Evolutionary conservation across 768 basidiomycete species (phyloP), one percentile per base, ranked within the genome.

Genomic region (Boletus huronensis): DNA sequence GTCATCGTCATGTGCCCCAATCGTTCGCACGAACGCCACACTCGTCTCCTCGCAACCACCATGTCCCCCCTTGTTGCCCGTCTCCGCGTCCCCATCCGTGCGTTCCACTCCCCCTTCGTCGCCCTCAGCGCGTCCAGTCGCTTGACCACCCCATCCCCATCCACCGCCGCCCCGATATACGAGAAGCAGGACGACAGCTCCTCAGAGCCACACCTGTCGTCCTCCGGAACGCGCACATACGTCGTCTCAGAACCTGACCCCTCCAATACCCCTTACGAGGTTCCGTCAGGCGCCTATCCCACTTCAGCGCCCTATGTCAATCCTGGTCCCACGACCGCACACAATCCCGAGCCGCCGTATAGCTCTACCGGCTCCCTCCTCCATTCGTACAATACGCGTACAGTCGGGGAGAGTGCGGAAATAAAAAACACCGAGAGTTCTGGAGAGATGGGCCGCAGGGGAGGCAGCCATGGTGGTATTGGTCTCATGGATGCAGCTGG

Each of bases 181-280:
- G 84, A 88, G 68, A 88, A 88, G 66, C 79, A 86, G 61, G 43
- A 71, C 52, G 82, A 86, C 60, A 67, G 68, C 59, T 73, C 78
- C 23, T 64, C 77, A 32, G 82, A 85, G 61, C 79, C 81, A 1
- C 66, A 74, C 54, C 43, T 71, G 21, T 69, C 77, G 2, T 70
- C 69, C 35, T 67, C 73, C 34, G 82, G 81, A 32, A 76, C 77
- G 29, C 83, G 78, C 53, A 85, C 83, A 32, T 85, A 89, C 62
- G 85, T 89, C 58, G 87, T 88, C 58, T 87, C 85, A 31, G 77
- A 86, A 66, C 87, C 87, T 36, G 85, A 88, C 70, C 77, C 80
- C 32, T 73, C 81, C 52, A 67, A 82, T 52, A 79, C 76, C 40
- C 80, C 81, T 31, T 88, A 87, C 61, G 74, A 79, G 59, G 85